These are phyloP conservation scores for Boletus rubroflammeus DNA, from an alignment of 768 basidiomycete species.

Conservation along the genomic window DNA sequence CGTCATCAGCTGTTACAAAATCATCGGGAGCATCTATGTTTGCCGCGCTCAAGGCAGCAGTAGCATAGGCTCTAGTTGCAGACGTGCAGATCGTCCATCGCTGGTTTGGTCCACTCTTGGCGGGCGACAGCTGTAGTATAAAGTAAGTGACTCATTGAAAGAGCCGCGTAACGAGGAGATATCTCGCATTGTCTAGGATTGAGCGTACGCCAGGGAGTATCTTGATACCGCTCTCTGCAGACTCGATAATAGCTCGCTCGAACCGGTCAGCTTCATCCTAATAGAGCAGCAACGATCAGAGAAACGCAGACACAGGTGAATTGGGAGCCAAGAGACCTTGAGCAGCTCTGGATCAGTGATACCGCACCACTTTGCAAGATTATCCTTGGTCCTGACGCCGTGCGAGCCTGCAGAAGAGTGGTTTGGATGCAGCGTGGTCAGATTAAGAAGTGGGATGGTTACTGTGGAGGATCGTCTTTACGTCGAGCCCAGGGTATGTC, in stretches of 20 bases:
- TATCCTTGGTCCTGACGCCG: constrained; percentile 82
- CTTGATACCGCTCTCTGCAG: constrained; percentile 58
- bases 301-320: not conserved
- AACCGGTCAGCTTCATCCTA: constrained; percentile 75
- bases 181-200: constrained; percentile 52
- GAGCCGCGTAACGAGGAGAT: not conserved
- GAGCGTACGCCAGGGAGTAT: constrained; percentile 67
- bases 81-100: constrained; percentile 88
- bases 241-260: constrained; percentile 72
- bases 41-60: constrained; percentile 62
- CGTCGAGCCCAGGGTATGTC: constrained; percentile 64
- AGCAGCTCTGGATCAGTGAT: constrained; percentile 65
- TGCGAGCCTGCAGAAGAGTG: constrained; percentile 53
- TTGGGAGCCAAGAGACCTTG: constrained; percentile 43
- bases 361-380: constrained; percentile 67
- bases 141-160: constrained; percentile 4
- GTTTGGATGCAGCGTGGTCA: not conserved
- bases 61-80: constrained; percentile 75
- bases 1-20: constrained; percentile 83
- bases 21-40: constrained; percentile 67
- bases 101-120: constrained; percentile 45
- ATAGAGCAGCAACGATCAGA: constrained; percentile 4
- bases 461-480: constrained; percentile 62
- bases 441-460: constrained; percentile 23
- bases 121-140: constrained; percentile 25